phyloP scores from a whole-genome alignment of 768 basidiomycete genomes.

The Suillus paluster region DNA sequence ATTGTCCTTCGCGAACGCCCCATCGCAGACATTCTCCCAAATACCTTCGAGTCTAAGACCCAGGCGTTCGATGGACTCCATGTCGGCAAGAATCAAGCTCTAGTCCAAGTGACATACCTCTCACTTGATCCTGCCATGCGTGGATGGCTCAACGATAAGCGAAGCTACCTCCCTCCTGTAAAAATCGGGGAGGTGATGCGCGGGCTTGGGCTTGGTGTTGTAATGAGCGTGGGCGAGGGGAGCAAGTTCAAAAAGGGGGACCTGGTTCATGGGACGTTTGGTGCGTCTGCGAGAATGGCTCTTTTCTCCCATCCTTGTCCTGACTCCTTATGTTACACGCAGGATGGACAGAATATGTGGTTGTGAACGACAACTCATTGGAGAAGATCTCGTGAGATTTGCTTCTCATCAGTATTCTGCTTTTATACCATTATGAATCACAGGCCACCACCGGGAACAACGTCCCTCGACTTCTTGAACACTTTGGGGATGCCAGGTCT shows the following conservation, averaged over 20 bases:
- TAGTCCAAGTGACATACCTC: slow-evolving; percentile 81
- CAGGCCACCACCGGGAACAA: slow-evolving; percentile 62
- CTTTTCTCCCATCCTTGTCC: background rate
- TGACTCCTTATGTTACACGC: background rate
- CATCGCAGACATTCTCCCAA: slow-evolving; percentile 62
- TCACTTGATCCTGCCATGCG: slow-evolving; percentile 91
- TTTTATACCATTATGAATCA: slow-evolving; percentile 3
- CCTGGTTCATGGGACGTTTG: slow-evolving; percentile 61
- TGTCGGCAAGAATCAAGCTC: slow-evolving; percentile 55
- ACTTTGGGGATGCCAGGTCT: slow-evolving; percentile 76
- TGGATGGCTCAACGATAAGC: slow-evolving; percentile 72
- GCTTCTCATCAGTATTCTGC: background rate
- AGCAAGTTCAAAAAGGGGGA: slow-evolving; percentile 68
- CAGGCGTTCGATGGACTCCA: slow-evolving; percentile 55
- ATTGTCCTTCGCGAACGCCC: slow-evolving; percentile 84
- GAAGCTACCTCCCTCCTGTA: slow-evolving; percentile 75
- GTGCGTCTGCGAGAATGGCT: slow-evolving; percentile 42
- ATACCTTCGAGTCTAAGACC: slow-evolving; percentile 71
- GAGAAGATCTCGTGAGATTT: slow-evolving; percentile 58
- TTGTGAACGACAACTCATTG: slow-evolving; percentile 57
- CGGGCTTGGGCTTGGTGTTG: slow-evolving; percentile 64
- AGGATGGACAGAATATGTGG: slow-evolving; percentile 83
- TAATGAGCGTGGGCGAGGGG: slow-evolving; percentile 59
- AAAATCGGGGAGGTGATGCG: slow-evolving; percentile 84
- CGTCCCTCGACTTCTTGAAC: slow-evolving; percentile 79